phyloP scores from a whole-genome alignment of 2,329 filamentous ascomycete genomes.

The Aspergillus brunneoviolaceus region DNA sequence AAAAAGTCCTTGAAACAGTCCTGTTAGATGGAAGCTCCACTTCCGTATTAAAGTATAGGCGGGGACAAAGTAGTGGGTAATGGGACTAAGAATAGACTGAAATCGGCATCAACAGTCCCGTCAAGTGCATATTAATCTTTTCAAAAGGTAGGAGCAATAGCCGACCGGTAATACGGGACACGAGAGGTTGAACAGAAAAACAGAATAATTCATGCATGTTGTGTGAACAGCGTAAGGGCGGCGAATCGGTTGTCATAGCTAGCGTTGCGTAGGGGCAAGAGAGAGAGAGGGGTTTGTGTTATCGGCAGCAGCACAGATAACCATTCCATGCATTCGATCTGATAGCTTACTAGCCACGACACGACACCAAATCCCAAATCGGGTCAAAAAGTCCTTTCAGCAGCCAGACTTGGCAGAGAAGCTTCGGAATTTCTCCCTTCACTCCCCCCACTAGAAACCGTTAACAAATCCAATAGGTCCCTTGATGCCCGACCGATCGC shows the following conservation, averaged over 20 bases:
- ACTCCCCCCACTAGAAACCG: not conserved
- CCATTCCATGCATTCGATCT: not conserved
- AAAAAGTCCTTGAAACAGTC: too few species aligned
- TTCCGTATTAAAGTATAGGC: too few species aligned
- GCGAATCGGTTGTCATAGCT: not conserved
- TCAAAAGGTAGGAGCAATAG: not conserved
- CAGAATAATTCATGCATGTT: conserved; percentile 1
- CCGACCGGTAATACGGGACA: not conserved
- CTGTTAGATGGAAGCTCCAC: too few species aligned
- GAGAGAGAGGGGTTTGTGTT: not conserved
- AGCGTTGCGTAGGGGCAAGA: not conserved
- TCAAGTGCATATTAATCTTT: not conserved
- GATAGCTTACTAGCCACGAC: conserved; percentile 10
- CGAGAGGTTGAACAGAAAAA: not conserved
- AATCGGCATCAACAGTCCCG: not conserved
- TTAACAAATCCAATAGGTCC: not conserved
- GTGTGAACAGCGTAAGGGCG: not conserved
- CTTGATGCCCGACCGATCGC: not conserved
- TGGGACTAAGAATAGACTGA: not conserved
- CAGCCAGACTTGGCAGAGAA: not conserved
- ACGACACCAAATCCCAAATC: conserved; percentile 26
- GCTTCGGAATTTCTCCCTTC: not conserved
- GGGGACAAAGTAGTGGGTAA: not conserved
- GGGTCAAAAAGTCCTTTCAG: conserved; percentile 32
- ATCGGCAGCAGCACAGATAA: conserved; percentile 1